Conservation (phyloP, 345 rosid species). For the Ceriops tagal region DNA sequence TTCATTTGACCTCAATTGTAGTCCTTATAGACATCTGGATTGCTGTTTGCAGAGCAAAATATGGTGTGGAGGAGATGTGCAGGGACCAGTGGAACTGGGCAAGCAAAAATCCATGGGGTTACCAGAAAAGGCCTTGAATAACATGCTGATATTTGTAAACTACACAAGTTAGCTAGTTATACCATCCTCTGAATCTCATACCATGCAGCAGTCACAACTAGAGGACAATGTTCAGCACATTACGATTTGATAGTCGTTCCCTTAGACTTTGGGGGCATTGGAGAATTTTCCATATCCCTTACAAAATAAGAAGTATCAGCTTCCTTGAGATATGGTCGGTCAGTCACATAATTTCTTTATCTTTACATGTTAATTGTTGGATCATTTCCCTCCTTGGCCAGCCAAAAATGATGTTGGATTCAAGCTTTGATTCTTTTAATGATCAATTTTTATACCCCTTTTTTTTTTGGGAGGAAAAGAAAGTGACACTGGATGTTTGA, state of each 20-base stretch:
- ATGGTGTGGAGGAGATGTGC: constrained; percentile 89
- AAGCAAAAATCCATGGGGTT: constrained; percentile 80
- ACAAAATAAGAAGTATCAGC: background rate
- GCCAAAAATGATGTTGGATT: no score
- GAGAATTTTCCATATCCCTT: background rate
- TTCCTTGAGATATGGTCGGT: background rate
- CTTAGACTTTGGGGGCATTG: no score
- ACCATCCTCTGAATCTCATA: background rate
- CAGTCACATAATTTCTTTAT: no score
- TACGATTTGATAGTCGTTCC: background rate
- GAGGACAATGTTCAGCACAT: background rate
- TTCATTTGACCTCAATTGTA: background rate
- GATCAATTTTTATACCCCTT: no score
- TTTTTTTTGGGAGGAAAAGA: no score
- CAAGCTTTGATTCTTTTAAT: no score
- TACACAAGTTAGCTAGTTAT: background rate
- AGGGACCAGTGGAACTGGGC: constrained; percentile 98
- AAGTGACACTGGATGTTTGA: no score
- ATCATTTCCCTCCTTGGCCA: background rate
- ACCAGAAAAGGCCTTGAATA: constrained; percentile 50
- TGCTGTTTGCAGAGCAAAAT: constrained; percentile 65
- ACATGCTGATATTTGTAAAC: constrained; percentile 3
- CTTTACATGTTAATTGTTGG: background rate
- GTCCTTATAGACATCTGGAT: background rate
- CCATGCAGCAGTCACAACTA: background rate